A percentile compares a stretch with the other conserved stretches of the same genome.
phyloP scores from a whole-genome alignment of 805 yeast genomes.

The Ogataea henricii region DNA sequence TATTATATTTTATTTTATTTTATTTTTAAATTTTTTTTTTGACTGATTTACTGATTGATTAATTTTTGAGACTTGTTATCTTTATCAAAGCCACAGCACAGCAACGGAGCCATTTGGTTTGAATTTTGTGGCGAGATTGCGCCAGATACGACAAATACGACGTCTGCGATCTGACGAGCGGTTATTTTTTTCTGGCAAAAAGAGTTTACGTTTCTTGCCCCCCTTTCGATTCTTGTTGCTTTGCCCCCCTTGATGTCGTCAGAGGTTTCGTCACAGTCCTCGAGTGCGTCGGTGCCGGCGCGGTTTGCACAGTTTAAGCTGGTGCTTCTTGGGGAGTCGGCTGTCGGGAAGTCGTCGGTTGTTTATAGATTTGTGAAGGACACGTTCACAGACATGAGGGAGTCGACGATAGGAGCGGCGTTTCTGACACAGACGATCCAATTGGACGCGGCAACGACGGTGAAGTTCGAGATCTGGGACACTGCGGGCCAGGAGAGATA shows the following conservation, averaged over 20 bases:
- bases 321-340: slow-evolving; percentile 63
- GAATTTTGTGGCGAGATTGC: background rate
- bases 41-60: background rate
- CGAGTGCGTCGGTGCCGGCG: slow-evolving; percentile 14
- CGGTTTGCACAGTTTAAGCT: slow-evolving; percentile 58
- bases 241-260: slow-evolving; percentile 5
- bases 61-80: background rate
- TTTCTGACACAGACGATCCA: slow-evolving; percentile 70
- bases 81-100: background rate
- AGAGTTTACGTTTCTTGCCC: background rate
- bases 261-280: slow-evolving; percentile 19
- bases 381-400: slow-evolving; percentile 70
- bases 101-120: background rate
- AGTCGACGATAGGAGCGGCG: slow-evolving; percentile 86
- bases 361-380: slow-evolving; percentile 73
- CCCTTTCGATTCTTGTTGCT: background rate
- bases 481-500: slow-evolving; percentile 86
- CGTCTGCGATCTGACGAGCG: background rate
- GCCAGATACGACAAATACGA: slow-evolving; percentile 1
- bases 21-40: background rate
- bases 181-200: too few relatives aligned
- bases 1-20: background rate
- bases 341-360: slow-evolving; percentile 68
- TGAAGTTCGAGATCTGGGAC: slow-evolving; percentile 83
- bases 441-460: slow-evolving; percentile 52